Evolutionary conservation across 305 asterid genomes (phyloP).

Genomic region (Solanum hybrid): DNA sequence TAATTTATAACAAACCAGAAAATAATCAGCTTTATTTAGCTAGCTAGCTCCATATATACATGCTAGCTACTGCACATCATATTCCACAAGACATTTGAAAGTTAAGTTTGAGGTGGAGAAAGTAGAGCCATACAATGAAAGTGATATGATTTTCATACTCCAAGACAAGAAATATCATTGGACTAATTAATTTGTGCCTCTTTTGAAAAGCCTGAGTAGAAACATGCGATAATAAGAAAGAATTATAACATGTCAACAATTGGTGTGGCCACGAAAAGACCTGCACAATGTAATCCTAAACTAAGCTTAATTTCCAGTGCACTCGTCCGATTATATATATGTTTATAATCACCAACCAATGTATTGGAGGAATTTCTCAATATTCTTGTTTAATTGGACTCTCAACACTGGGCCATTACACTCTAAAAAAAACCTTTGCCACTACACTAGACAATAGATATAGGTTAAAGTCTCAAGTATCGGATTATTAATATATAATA

Average conservation of each 20-base stretch:
- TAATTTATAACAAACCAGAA: neutral
- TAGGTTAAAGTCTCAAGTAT: neutral
- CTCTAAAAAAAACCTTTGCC: no score
- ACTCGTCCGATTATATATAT: no score
- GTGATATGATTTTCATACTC: neutral
- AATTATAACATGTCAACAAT: no score
- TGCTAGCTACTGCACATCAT: neutral
- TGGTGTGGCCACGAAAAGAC: neutral
- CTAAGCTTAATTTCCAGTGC: no score
- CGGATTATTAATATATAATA: no score
- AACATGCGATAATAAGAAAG: neutral
- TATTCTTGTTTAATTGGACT: neutral
- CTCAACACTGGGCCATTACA: no score
- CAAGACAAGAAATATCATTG: neutral
- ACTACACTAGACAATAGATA: neutral
- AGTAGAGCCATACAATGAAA: neutral
- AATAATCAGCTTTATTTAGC: neutral
- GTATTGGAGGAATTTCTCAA: neutral
- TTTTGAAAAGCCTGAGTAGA: neutral
- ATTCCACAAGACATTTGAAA: conserved; percentile 1
- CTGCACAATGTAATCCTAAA: neutral
- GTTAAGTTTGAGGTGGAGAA: neutral
- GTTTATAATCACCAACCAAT: neutral
- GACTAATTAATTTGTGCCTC: neutral
- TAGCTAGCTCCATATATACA: no score